phyloP scores from a whole-genome alignment of 345 rosid species.

The Anacardium occidentale region DNA sequence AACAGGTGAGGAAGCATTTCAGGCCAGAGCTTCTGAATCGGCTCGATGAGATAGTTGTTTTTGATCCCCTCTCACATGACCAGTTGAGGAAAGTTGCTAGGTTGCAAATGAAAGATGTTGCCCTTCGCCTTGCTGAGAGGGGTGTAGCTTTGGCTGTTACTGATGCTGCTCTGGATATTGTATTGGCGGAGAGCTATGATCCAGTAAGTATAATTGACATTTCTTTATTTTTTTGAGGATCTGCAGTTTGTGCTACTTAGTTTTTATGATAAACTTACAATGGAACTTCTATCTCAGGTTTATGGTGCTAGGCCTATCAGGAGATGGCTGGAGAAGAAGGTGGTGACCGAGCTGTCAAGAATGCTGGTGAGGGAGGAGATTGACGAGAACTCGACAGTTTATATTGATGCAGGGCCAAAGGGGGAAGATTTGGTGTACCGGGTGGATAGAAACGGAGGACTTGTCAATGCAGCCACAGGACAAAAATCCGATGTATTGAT shows the following conservation, averaged over 20 bases:
- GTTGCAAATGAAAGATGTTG: conserved; percentile 83
- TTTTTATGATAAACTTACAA: not conserved
- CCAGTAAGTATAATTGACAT: conserved; percentile 52
- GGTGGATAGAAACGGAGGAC: conserved; percentile 76
- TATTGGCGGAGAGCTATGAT: conserved; percentile 73
- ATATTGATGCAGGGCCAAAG: conserved; percentile 52
- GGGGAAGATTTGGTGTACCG: conserved; percentile 48
- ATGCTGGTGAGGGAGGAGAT: conserved; percentile 86
- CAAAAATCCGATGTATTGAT: conserved; percentile 68
- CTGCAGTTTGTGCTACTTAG: accelerated
- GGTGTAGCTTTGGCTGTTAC: conserved; percentile 86
- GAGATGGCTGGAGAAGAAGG: conserved; percentile 94
- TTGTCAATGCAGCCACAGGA: conserved; percentile 72
- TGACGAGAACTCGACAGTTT: conserved; percentile 79
- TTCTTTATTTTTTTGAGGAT: not conserved
- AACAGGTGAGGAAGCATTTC: conserved; percentile 72
- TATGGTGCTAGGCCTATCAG: conserved; percentile 91
- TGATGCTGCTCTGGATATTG: conserved; percentile 69
- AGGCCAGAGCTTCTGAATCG: conserved; percentile 86
- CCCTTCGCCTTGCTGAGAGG: conserved; percentile 74
- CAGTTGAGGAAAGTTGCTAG: conserved; percentile 80
- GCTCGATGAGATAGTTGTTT: conserved; percentile 81
- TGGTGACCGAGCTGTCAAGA: conserved; percentile 80
- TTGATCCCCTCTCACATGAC: conserved; percentile 89
- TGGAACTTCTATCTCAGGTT: conserved; percentile 39